Percentiles rank a stretch among this genome's conserved stretches.
phyloP scores from a whole-genome alignment of 345 rosid species.

The Streptanthus diversifolius region DNA sequence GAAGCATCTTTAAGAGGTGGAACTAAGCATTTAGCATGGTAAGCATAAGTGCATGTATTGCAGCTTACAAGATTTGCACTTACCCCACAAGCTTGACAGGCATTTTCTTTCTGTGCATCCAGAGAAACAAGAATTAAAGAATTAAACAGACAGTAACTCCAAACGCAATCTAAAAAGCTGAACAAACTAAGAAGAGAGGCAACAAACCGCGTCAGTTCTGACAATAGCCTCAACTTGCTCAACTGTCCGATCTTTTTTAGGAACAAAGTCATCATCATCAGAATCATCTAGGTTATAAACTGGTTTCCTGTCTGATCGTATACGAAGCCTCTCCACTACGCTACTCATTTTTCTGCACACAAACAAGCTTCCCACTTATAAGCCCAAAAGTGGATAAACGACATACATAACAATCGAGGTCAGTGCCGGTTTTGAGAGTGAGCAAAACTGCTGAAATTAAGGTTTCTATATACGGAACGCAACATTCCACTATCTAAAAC shows the following conservation, averaged over 20 bases:
- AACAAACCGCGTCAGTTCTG: constrained; percentile 78
- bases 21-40: constrained; percentile 76
- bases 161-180: not conserved
- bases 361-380: not conserved
- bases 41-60: constrained; percentile 80
- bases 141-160: not conserved
- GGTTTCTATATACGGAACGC: constrained; percentile 6
- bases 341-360: constrained; percentile 71
- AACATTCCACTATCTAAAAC: not conserved
- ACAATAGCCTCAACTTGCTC: constrained; percentile 68
- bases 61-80: constrained; percentile 67
- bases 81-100: constrained; percentile 94
- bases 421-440: not conserved
- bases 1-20: constrained; percentile 73
- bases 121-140: not conserved
- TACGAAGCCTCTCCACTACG: constrained; percentile 93
- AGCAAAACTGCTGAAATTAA: not conserved
- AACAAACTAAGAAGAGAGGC: constrained; percentile 27
- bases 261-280: constrained; percentile 71
- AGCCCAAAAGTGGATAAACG: not conserved
- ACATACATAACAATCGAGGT: not conserved
- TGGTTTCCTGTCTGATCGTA: constrained; percentile 80
- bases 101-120: constrained; percentile 39
- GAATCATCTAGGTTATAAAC: constrained; percentile 87
- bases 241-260: constrained; percentile 48